Evolutionary conservation across 2,329 filamentous ascomycete species (phyloP).

Genomic region (Byssoonygena ceratinophila): DNA sequence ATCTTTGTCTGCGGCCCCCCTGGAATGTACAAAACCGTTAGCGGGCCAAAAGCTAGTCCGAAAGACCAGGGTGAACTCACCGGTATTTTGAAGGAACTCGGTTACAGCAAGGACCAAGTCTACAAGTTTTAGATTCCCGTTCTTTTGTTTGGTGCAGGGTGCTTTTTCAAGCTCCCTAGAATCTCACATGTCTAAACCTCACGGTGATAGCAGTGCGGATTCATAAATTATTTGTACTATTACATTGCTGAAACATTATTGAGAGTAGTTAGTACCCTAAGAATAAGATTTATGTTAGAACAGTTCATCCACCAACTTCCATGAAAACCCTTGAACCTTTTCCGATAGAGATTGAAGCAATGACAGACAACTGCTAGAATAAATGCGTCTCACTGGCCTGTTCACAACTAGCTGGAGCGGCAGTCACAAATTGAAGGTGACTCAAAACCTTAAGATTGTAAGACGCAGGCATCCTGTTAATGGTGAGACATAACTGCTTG

Average conservation of each 20-base stretch:
- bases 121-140: conserved; percentile 78
- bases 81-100: conserved; percentile 72
- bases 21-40: conserved; percentile 84
- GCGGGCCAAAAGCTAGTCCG: conserved; percentile 81
- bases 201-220: too few relatives aligned
- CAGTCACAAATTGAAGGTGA: too few relatives aligned
- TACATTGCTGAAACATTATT: not conserved
- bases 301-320: too few relatives aligned
- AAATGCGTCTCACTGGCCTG: too few relatives aligned
- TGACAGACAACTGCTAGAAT: too few relatives aligned
- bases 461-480: too few relatives aligned
- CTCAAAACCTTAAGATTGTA: too few relatives aligned
- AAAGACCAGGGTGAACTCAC: conserved; percentile 83
- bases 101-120: conserved; percentile 78
- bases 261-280: not conserved
- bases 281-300: too few relatives aligned
- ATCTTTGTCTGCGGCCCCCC: conserved; percentile 93
- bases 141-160: not conserved
- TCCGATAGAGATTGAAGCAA: too few relatives aligned
- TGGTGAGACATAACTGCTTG: too few relatives aligned
- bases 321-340: too few relatives aligned
- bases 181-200: not conserved
- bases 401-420: too few relatives aligned
- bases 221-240: not conserved
- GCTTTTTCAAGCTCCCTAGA: not conserved